Evolutionary conservation across 805 yeast species (phyloP).

Genomic region (Komagataella pastoris): DNA sequence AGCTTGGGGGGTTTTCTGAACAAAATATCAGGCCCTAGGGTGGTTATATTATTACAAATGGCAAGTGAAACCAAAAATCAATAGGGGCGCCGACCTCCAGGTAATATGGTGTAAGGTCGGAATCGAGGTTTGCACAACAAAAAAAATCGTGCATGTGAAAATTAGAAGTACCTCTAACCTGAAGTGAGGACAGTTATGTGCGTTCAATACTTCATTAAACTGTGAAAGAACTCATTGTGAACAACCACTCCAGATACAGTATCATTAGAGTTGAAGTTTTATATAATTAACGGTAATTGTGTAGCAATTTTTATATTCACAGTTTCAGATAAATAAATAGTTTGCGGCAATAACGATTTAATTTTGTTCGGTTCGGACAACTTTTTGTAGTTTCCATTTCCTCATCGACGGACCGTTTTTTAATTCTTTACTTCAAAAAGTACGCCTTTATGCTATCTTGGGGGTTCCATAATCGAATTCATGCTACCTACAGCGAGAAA

Average conservation of each 20-base stretch:
- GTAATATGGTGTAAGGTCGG: background rate
- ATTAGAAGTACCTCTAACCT: no score
- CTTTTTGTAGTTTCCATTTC: background rate
- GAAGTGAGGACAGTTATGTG: background rate
- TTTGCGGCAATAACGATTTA: background rate
- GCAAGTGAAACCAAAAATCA: background rate
- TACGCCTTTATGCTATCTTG: conserved; percentile 10
- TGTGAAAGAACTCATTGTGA: background rate
- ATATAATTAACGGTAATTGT: no score
- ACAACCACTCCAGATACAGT: background rate
- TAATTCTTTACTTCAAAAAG: background rate
- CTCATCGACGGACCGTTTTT: background rate
- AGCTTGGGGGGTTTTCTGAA: background rate
- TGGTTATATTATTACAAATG: background rate
- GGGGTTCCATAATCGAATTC: conserved; percentile 19
- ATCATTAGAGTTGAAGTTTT: no score
- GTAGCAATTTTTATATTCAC: background rate
- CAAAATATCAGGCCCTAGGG: background rate
- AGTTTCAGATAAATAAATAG: background rate
- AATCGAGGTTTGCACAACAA: background rate
- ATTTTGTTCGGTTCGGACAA: background rate
- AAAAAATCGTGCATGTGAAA: background rate
- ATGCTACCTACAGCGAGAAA: conserved; percentile 10
- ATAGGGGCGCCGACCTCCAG: background rate
- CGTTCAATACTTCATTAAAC: background rate